These are phyloP conservation scores for Aspergillus avenaceus DNA, from an alignment of 495 filamentous ascomycete species.

Conservation along the genomic window DNA sequence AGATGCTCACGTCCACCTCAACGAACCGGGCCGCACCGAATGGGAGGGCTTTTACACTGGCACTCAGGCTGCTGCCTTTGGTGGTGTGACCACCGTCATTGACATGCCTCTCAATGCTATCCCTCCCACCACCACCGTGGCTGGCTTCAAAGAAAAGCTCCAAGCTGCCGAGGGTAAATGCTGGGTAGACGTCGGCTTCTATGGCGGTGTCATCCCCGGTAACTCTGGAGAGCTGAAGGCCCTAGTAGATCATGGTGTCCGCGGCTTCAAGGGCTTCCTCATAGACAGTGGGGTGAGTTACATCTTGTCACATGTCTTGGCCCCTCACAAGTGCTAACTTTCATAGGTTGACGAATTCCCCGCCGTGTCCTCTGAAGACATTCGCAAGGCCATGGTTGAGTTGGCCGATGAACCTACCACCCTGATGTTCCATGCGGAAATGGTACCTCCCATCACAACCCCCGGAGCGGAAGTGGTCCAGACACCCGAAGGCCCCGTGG, in stretches of 20 bases:
- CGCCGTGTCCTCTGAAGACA: conserved; percentile 74
- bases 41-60: conserved; percentile 98
- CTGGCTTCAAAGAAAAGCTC: conserved; percentile 77
- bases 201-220: conserved; percentile 91
- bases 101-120: conserved; percentile 99
- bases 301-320: conserved; percentile 1
- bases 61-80: conserved; percentile 89
- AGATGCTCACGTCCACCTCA: conserved; percentile 96
- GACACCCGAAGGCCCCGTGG: conserved; percentile 69
- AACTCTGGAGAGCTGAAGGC: conserved; percentile 76
- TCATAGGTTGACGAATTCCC: conserved; percentile 89
- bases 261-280: conserved; percentile 96
- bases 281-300: conserved; percentile 88
- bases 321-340: conserved; percentile 11
- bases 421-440: conserved; percentile 98
- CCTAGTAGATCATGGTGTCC: conserved; percentile 78
- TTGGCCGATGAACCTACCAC: conserved; percentile 77
- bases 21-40: conserved; percentile 95
- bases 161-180: conserved; percentile 83
- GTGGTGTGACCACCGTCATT: conserved; percentile 95
- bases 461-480: conserved; percentile 66
- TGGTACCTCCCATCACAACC: conserved; percentile 83
- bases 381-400: conserved; percentile 72
- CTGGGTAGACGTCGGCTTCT: conserved; percentile 99
- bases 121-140: conserved; percentile 88